Evolutionary conservation across 371 early-diverging fungal genomes (phyloP).

Genomic region (Actinomortierella wolfii): DNA sequence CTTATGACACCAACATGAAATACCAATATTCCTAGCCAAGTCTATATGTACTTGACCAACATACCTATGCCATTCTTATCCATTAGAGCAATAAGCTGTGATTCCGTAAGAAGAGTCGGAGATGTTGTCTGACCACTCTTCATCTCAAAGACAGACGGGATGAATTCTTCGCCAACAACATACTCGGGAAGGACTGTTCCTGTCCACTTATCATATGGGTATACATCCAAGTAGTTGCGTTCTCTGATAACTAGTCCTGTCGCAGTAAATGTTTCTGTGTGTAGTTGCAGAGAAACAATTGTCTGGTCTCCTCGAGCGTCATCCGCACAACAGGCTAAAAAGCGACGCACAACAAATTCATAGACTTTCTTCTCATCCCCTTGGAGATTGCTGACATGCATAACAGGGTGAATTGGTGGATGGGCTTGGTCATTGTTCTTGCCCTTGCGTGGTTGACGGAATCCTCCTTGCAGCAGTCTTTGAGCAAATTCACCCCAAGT

Average conservation of each 20-base stretch:
- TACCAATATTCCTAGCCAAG: too few species aligned
- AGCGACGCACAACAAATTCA: slow-evolving; percentile 93
- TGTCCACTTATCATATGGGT: slow-evolving; percentile 94
- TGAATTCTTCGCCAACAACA: slow-evolving; percentile 69
- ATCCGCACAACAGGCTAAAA: slow-evolving; percentile 94
- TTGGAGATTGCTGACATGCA: slow-evolving; percentile 61
- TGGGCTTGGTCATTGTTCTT: slow-evolving; percentile 98
- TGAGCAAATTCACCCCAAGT: slow-evolving; percentile 73
- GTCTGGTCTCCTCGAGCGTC: slow-evolving; percentile 96
- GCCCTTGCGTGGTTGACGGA: slow-evolving; percentile 86
- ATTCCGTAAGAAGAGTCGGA: slow-evolving; percentile 89
- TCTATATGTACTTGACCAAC: too few species aligned
- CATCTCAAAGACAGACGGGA: slow-evolving; percentile 71
- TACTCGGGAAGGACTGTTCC: slow-evolving; percentile 79
- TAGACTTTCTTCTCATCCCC: slow-evolving; percentile 84
- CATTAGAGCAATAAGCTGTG: slow-evolving; percentile 96
- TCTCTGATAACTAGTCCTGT: slow-evolving; percentile 82
- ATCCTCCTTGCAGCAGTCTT: slow-evolving; percentile 76
- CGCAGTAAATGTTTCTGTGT: slow-evolving; percentile 73
- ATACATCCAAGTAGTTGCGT: slow-evolving; percentile 95
- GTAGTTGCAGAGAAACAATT: slow-evolving; percentile 68
- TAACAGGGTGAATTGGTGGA: slow-evolving; percentile 99
- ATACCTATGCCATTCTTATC: slow-evolving; percentile 97
- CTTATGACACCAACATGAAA: neutral
- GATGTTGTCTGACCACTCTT: slow-evolving; percentile 75